Evolutionary conservation across 2,329 filamentous ascomycete species (phyloP).

Genomic region (Cladophialophora carrionii): DNA sequence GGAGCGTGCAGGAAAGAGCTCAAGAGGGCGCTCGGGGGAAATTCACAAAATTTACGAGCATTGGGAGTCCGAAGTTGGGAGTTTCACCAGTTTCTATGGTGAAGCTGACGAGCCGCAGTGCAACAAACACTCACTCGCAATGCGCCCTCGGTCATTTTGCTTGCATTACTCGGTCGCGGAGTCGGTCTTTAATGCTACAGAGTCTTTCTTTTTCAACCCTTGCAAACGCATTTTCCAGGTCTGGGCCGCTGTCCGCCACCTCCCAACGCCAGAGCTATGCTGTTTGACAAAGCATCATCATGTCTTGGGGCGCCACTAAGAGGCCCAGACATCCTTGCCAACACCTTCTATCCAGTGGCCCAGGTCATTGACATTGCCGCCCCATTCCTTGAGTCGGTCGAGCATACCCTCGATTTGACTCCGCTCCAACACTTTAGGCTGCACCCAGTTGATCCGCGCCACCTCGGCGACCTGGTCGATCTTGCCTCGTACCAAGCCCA

Average conservation of each 20-base stretch:
- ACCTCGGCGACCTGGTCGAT: constrained; percentile 97
- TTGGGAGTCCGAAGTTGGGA: neutral
- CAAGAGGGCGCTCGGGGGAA: neutral
- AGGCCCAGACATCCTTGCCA: constrained; percentile 94
- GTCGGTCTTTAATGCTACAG: constrained; percentile 12
- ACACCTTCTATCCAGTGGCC: constrained; percentile 96
- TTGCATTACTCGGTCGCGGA: neutral
- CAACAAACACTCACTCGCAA: neutral
- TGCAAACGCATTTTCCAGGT: neutral
- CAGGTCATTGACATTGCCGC: constrained; percentile 90
- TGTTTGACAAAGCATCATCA: constrained; percentile 1
- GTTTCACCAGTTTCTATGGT: neutral
- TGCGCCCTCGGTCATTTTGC: neutral
- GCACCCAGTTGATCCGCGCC: constrained; percentile 96
- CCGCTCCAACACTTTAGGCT: constrained; percentile 96
- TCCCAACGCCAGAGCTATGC: constrained; percentile 34
- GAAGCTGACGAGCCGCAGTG: neutral
- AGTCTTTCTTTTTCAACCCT: neutral
- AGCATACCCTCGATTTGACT: constrained; percentile 94
- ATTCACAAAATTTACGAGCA: neutral
- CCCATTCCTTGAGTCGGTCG: constrained; percentile 86
- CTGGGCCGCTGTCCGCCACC: constrained; percentile 1
- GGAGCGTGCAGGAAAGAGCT: neutral
- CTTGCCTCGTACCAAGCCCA: constrained; percentile 84
- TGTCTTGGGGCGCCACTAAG: constrained; percentile 49